Evolutionary conservation across 306 rosid species (phyloP).

Genomic region (Senna tora): DNA sequence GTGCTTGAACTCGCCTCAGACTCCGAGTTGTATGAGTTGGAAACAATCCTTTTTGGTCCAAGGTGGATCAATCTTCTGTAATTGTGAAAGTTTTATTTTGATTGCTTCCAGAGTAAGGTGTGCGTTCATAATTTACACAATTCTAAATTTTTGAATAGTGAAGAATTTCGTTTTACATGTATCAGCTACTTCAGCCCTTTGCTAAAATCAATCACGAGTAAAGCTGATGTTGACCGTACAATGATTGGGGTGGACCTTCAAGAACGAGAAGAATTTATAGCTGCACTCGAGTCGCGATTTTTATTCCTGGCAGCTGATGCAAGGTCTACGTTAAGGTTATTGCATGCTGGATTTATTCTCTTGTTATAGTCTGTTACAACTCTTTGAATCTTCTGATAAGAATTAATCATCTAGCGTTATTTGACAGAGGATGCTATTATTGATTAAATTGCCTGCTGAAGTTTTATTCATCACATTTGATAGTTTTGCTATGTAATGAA

Average conservation of each 20-base stretch:
- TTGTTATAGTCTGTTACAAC: not conserved
- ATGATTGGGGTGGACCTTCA: constrained; percentile 77
- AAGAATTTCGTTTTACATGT: constrained; percentile 2
- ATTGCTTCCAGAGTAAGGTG: not conserved
- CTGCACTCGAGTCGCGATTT: constrained; percentile 79
- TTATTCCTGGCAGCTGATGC: constrained; percentile 94
- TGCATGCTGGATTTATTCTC: not conserved
- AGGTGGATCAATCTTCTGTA: constrained; percentile 45
- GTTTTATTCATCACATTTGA: not conserved
- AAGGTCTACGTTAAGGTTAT: constrained; percentile 77
- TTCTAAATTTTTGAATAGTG: not conserved
- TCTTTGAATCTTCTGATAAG: not conserved
- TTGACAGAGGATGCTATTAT: constrained; percentile 2
- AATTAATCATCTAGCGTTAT: not conserved
- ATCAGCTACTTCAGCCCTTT: constrained; percentile 91
- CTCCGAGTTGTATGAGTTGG: constrained; percentile 76
- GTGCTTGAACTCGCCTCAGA: constrained; percentile 90
- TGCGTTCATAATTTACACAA: constrained; percentile 13
- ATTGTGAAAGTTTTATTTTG: not conserved
- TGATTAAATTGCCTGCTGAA: not conserved
- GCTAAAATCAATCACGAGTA: constrained; percentile 71
- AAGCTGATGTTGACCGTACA: constrained; percentile 58
- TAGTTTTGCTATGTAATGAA: not conserved
- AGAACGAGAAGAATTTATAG: constrained; percentile 70
- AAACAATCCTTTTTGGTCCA: constrained; percentile 81